Conservation (phyloP, 2,329 filamentous ascomycete species). For the Raffaelea arxii region DNA sequence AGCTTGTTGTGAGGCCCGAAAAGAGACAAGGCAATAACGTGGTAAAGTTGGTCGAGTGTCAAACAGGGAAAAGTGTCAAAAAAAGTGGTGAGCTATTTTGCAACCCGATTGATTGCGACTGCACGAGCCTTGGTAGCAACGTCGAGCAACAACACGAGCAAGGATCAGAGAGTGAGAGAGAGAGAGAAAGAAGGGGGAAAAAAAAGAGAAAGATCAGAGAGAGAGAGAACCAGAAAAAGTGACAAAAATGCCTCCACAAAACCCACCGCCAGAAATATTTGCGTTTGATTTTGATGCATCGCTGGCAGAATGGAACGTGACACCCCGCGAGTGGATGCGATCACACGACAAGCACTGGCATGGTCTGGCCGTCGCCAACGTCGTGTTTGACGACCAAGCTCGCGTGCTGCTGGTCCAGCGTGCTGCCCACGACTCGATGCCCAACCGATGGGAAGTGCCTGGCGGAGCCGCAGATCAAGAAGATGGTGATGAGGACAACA, state of each 20-base stretch:
- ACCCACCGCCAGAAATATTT: constrained; percentile 10
- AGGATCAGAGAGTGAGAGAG: too few species aligned
- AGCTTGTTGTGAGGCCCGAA: too few species aligned
- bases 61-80: too few species aligned
- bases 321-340: constrained; percentile 13
- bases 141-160: too few species aligned
- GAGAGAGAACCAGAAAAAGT: background rate
- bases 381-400: constrained; percentile 19
- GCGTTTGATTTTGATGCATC: constrained; percentile 15
- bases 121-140: too few species aligned
- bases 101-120: too few species aligned
- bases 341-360: constrained; percentile 11
- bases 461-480: constrained; percentile 28
- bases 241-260: constrained; percentile 6
- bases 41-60: too few species aligned
- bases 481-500: constrained; percentile 14
- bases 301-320: constrained; percentile 13
- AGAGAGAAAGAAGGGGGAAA: background rate
- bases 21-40: too few species aligned
- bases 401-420: constrained; percentile 30
- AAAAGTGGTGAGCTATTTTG: too few species aligned
- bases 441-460: constrained; percentile 30
- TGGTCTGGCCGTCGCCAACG: constrained; percentile 16
- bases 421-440: constrained; percentile 26
- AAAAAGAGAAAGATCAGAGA: too few species aligned